Evolutionary conservation across 495 filamentous ascomycete species (phyloP), one percentile per base, ranked within the genome.

Genomic region (Hypoxylon fuscum): DNA sequence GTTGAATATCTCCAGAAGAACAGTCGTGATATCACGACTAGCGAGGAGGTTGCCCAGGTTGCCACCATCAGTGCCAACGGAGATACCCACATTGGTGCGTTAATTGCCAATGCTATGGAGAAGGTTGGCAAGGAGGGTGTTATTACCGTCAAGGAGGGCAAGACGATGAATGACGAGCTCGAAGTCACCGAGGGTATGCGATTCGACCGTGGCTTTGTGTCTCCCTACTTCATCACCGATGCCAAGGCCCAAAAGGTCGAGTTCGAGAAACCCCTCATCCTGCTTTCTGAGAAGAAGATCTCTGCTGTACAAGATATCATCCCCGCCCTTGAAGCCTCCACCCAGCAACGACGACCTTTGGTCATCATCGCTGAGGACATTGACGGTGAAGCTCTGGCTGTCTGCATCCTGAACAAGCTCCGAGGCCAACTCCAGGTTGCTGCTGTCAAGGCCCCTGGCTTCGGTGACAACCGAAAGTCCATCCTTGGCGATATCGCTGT

Each of bases 281-380:
- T 98, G 20, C 90, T 98, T 35, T 97, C 94, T 18, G 96, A 98
- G 87, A 97, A 97, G 90, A 98, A 98, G 88, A 98, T 98, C 79
- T 98, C 95, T 42, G 88, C 91, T 42, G 96, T 97, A 42, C 91
- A 97, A 81, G 95, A 98, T 79, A 97, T 98, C 75, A 92, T 98
- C 76, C 95, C 95, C 52, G 92, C 96, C 50, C 90, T 98, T 51
- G 95, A 98, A 81, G 90, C 90, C 68, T 97, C 96, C 60, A 96
- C 94, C 72, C 92, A 97, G 73, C 83, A 92, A 70, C 92, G 95
- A 79, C 90, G 95, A 62, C 95, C 95, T 55, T 88, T 98, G 49
- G 89, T 98, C 74, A 98, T 98, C 83, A 96, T 98, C 64, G 95
- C 95, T 55, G 95, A 98, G 84, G 95, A 98, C 75, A 97, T 98